Percentiles rank a stretch among this genome's conserved stretches.
Evolutionary conservation across 768 basidiomycete species (phyloP).

Genomic region (Tylopilus sp.): DNA sequence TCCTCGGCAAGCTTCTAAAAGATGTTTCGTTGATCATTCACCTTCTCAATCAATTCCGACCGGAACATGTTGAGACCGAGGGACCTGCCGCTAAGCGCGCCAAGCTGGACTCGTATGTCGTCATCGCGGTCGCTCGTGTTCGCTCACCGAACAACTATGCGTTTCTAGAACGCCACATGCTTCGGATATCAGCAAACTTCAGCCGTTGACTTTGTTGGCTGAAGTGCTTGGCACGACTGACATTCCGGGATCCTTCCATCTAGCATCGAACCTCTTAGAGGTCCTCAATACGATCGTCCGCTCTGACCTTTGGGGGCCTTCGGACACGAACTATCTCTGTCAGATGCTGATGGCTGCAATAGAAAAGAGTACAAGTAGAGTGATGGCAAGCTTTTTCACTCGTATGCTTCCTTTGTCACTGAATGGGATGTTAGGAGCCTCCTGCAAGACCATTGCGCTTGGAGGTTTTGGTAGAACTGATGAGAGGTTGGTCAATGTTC

Average conservation of each 20-base stretch:
- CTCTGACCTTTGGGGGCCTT: constrained; percentile 47
- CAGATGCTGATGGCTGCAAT: constrained; percentile 84
- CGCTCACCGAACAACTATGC: not conserved
- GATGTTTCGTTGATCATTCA: constrained; percentile 53
- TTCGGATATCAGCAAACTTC: constrained; percentile 38
- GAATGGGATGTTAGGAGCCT: constrained; percentile 40
- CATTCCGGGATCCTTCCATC: constrained; percentile 65
- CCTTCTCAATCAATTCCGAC: constrained; percentile 50
- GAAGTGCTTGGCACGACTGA: constrained; percentile 68
- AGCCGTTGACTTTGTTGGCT: constrained; percentile 53
- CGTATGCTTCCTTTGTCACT: not conserved
- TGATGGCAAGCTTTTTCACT: constrained; percentile 42
- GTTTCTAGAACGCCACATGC: constrained; percentile 16
- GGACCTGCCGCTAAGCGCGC: constrained; percentile 62
- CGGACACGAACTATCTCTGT: constrained; percentile 75
- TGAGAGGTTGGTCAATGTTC: constrained; percentile 52
- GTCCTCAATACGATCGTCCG: constrained; percentile 65
- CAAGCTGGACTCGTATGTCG: constrained; percentile 59
- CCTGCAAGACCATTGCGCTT: constrained; percentile 64
- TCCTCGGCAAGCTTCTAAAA: constrained; percentile 46
- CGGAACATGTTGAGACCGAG: constrained; percentile 36
- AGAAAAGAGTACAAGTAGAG: constrained; percentile 56
- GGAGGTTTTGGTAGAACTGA: constrained; percentile 84
- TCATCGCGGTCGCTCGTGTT: constrained; percentile 7
- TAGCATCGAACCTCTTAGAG: constrained; percentile 71